Percentiles rank a stretch among this genome's conserved stretches.
Evolutionary conservation across 176 grass and related monocot species (phyloP).

Genomic region (Eragrostis nindensis): DNA sequence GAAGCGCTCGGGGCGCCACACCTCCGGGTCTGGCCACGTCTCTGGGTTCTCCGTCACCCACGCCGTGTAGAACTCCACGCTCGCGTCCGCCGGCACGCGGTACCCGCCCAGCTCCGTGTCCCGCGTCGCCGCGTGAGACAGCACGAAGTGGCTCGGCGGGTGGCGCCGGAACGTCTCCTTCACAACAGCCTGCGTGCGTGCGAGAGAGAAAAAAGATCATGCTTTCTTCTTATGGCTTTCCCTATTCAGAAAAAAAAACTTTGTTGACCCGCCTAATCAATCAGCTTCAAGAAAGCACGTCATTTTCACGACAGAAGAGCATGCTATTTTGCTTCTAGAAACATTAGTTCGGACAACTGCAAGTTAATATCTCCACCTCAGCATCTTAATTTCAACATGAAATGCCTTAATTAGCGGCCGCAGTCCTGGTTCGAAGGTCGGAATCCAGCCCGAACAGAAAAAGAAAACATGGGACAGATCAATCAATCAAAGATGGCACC

Average conservation of each 20-base stretch:
- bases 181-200: conserved; percentile 60
- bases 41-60: conserved; percentile 93
- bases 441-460: neutral
- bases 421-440: conserved; percentile 2
- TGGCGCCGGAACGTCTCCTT: conserved; percentile 98
- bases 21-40: conserved; percentile 77
- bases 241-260: neutral
- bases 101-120: conserved; percentile 93
- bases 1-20: conserved; percentile 88
- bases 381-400: conserved; percentile 2
- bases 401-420: conserved; percentile 47
- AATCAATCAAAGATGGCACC: conserved; percentile 2
- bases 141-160: conserved; percentile 96
- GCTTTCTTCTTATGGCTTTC: no score
- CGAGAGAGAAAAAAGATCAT: no score
- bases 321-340: neutral
- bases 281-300: neutral
- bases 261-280: neutral
- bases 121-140: conserved; percentile 79
- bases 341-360: neutral
- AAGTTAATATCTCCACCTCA: neutral
- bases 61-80: conserved; percentile 99
- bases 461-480: no score
- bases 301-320: conserved; percentile 31
- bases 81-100: conserved; percentile 77